Evolutionary conservation across 768 basidiomycete genomes (phyloP), one percentile per base, ranked within the genome.

Genomic region (Calocybe cyanea): DNA sequence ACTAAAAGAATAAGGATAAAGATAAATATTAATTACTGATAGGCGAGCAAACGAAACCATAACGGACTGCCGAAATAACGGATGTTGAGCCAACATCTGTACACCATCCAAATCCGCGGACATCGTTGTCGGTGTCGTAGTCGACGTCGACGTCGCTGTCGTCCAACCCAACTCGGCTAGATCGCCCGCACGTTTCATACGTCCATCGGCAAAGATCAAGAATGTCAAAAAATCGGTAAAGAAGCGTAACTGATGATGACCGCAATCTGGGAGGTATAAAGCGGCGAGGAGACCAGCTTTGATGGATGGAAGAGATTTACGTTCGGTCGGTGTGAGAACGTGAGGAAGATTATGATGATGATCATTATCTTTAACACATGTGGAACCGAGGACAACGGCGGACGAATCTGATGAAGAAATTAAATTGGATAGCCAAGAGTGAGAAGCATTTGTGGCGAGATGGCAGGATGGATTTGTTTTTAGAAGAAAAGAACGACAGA

Each of bases 201-300:
- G 61, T 15, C 60, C 57, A 18, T 68, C 63, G 47, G 52, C 43
- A 31, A 70, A 57, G 17, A 73, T 51, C 36, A 79, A 43, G 41
- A 76, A 50, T 32, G 70, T 68, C 45, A 77, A 54, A 37, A 82
- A 71, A 49, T 83, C 77, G 24, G 72, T 67, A 40, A 77, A 61
- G 28, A 80, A 63, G 24, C 68, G 63, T 18, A 86, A 62, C 57
- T 85, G 83, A 0, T 78, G 63, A 7, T 65, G 62, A 54, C 83
- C 83, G 51, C 75, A 77, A 2, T 63, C 71, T 7, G 84, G 83
- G 52, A 78, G 76, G 54, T 80, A 81, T 1, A 82, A 67, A 1
- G 79, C 68, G 1, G 78, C 79, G 21, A 83, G 67, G 18, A 86
- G 63, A 0, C 80, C 81, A 17, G 63, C 50, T 54, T 69, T 70